phyloP scores from a whole-genome alignment of 345 rosid genomes.

The Syzygium aqueum region DNA sequence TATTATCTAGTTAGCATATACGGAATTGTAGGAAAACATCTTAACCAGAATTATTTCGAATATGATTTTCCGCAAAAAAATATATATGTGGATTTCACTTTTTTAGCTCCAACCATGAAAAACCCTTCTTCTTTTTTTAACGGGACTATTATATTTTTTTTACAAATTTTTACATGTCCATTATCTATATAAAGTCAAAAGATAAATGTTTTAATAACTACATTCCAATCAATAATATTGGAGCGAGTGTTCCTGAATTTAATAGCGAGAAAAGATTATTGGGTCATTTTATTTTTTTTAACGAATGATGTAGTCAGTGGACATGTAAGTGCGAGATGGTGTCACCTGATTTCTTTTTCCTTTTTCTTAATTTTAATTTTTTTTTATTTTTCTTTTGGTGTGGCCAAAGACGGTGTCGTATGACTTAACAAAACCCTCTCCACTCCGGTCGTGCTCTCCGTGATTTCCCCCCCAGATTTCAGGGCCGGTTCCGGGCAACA shows the following conservation, averaged over 20 bases:
- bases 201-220: not conserved
- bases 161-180: no score
- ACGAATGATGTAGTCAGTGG: not conserved
- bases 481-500: not conserved
- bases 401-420: not conserved
- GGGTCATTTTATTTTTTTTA: not conserved
- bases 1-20: not conserved
- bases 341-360: not conserved
- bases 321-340: not conserved
- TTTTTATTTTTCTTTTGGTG: not conserved
- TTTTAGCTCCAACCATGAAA: not conserved
- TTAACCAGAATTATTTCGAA: not conserved
- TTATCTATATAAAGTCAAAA: not conserved
- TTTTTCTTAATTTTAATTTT: no score
- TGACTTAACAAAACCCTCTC: not conserved
- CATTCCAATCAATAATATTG: not conserved
- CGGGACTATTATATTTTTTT: not conserved
- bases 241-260: not conserved
- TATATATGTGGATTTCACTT: not conserved
- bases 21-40: not conserved
- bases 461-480: not conserved
- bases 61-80: not conserved
- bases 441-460: not conserved
- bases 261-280: not conserved
- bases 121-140: not conserved